These are phyloP conservation scores for Gaertneriomyces sp. DNA, from an alignment of 192 early-diverging fungal genomes.

Conservation along the genomic window DNA sequence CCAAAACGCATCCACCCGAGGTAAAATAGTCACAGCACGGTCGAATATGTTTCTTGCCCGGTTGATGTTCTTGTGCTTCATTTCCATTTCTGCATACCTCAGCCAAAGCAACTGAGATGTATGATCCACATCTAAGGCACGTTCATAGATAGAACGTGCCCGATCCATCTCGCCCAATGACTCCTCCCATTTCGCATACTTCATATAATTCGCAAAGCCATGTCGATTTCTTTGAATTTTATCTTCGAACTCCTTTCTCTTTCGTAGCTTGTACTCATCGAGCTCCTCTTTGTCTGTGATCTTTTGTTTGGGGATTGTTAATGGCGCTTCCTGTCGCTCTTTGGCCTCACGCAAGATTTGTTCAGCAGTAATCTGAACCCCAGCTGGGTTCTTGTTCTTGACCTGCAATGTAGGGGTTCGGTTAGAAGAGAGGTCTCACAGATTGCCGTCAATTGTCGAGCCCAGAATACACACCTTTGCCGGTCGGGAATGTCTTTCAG, in stretches of 20 bases:
- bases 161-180: constrained; percentile 78
- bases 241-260: constrained; percentile 94
- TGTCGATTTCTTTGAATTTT: constrained; percentile 78
- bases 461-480: constrained; percentile 20
- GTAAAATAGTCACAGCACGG: constrained; percentile 82
- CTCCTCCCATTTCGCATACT: constrained; percentile 97
- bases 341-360: constrained; percentile 95
- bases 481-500: constrained; percentile 26
- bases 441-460: background rate
- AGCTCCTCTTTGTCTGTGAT: constrained; percentile 93
- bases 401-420: constrained; percentile 41
- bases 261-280: constrained; percentile 80
- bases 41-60: constrained; percentile 93
- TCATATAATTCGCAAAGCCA: constrained; percentile 87
- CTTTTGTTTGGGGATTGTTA: constrained; percentile 73
- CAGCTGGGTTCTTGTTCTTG: constrained; percentile 98
- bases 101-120: constrained; percentile 84
- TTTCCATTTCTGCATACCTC: constrained; percentile 96
- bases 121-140: constrained; percentile 86
- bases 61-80: constrained; percentile 94
- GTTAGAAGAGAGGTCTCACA: background rate
- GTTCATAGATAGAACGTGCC: constrained; percentile 65
- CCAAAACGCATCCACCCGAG: constrained; percentile 65
- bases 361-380: constrained; percentile 97
- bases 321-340: constrained; percentile 67